These are phyloP conservation scores for Fragilariopsis cylindrus DNA, from an alignment of 108 stramenopile genomes.

Conservation along the genomic window DNA sequence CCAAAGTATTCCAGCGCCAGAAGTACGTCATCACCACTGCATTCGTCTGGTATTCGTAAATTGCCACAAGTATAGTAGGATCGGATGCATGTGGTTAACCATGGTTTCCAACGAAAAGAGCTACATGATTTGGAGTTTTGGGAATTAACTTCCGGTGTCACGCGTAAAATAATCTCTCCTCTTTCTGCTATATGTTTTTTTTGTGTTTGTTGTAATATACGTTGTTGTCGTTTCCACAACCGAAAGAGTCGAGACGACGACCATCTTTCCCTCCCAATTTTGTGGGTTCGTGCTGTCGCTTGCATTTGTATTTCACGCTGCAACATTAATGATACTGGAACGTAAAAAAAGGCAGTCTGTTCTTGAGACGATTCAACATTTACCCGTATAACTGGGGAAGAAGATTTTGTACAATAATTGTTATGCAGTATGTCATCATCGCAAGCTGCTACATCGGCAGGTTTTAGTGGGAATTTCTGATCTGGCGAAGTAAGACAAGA, in stretches of 20 bases:
- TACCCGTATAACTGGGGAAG: not conserved
- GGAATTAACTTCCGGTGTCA: constrained; percentile 34
- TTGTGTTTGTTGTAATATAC: not conserved
- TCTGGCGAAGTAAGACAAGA: constrained; percentile 10
- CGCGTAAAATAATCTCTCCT: constrained; percentile 25
- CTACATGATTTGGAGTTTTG: constrained; percentile 24
- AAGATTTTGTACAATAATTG: too few species aligned
- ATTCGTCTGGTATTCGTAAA: constrained; percentile 40
- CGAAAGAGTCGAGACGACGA: constrained; percentile 31
- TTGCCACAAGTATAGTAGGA: constrained; percentile 41
- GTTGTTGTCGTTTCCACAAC: constrained; percentile 28
- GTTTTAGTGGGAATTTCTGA: too few species aligned
- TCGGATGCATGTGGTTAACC: constrained; percentile 36
- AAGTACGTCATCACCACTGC: constrained; percentile 45
- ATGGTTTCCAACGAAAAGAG: constrained; percentile 42
- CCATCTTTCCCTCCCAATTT: constrained; percentile 30
- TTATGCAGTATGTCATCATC: too few species aligned
- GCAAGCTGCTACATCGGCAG: too few species aligned
- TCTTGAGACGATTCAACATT: constrained; percentile 24
- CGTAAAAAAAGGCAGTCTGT: constrained; percentile 25
- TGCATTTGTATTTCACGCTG: constrained; percentile 45
- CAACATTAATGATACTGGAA: constrained; percentile 37
- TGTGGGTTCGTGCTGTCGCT: constrained; percentile 23
- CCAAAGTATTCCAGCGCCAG: constrained; percentile 55
- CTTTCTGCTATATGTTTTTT: not conserved